Conservation (phyloP, 225 moss, liverwort and hornwort species). For the Marchantia paleacea region DNA sequence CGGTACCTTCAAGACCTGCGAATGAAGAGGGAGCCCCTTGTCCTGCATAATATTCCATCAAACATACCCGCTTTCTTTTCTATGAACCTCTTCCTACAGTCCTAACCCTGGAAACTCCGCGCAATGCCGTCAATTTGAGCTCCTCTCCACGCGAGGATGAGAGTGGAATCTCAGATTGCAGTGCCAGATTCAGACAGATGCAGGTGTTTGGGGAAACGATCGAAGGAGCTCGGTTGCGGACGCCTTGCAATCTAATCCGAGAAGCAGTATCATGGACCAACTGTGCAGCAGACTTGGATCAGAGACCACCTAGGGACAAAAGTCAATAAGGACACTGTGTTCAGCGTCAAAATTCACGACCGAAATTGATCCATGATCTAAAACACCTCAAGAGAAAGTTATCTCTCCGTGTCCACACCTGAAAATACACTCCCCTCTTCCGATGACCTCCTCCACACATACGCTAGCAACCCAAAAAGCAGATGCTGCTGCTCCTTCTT, state of each 20-base stretch:
- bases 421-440: conserved; percentile 3
- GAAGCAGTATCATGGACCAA: conserved; percentile 15
- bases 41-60: conserved; percentile 99
- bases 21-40: conserved; percentile 98
- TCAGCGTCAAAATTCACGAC: conserved; percentile 25
- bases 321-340: conserved; percentile 5
- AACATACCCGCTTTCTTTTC: conserved; percentile 89
- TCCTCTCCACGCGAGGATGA: not conserved
- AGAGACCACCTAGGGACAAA: conserved; percentile 15
- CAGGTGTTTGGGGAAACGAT: conserved; percentile 5
- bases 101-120: conserved; percentile 22
- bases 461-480: not conserved
- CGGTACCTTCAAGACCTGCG: conserved; percentile 71
- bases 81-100: conserved; percentile 31
- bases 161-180: conserved; percentile 3
- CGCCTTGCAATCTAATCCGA: conserved; percentile 17
- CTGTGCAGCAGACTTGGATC: conserved; percentile 3
- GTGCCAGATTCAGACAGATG: conserved; percentile 15
- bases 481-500: not conserved
- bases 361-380: conserved; percentile 28
- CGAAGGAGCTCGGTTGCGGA: conserved; percentile 12
- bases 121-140: conserved; percentile 40
- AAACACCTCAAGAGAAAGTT: not conserved
- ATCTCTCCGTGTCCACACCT: conserved; percentile 6
- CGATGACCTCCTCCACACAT: conserved; percentile 10